Evolutionary conservation across 164 flowering plant genomes (phyloP).

Genomic region (Aristolochia contorta): DNA sequence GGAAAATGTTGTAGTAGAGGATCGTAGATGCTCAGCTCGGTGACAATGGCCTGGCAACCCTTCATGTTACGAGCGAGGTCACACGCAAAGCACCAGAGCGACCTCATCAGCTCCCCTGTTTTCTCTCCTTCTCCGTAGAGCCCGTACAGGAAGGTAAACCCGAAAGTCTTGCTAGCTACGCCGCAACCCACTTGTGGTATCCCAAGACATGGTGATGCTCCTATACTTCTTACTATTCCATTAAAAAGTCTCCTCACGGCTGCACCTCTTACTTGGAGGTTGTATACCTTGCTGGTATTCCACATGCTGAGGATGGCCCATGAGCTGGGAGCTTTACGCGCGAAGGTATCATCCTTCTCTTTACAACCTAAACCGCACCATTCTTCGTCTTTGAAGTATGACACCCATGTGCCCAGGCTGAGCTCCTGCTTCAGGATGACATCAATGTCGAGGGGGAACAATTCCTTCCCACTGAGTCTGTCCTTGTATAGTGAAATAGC

Average conservation of each 20-base stretch:
- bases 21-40: slow-evolving; percentile 34
- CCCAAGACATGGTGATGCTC: slow-evolving; percentile 28
- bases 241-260: slow-evolving; percentile 17
- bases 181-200: slow-evolving; percentile 8
- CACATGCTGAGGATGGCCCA: slow-evolving; percentile 46
- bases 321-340: slow-evolving; percentile 24
- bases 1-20: slow-evolving; percentile 32
- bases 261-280: slow-evolving; percentile 27
- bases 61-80: slow-evolving; percentile 27
- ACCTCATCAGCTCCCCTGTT: slow-evolving; percentile 33
- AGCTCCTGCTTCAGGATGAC: slow-evolving; percentile 32
- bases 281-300: slow-evolving; percentile 34
- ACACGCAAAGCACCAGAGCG: slow-evolving; percentile 36
- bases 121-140: slow-evolving; percentile 45
- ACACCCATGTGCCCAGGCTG: slow-evolving; percentile 47
- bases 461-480: slow-evolving; percentile 20
- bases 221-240: slow-evolving; percentile 23
- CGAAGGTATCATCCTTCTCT: slow-evolving; percentile 13
- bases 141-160: slow-evolving; percentile 44
- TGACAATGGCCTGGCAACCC: slow-evolving; percentile 32
- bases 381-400: slow-evolving; percentile 28
- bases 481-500: slow-evolving; percentile 33
- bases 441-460: slow-evolving; percentile 34
- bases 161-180: slow-evolving; percentile 23
- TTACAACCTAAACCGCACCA: slow-evolving; percentile 23